Percentiles rank a stretch among this genome's conserved stretches.
Conservation (phyloP, 2,329 filamentous ascomycete species). For the Dactylellina sp. region DNA sequence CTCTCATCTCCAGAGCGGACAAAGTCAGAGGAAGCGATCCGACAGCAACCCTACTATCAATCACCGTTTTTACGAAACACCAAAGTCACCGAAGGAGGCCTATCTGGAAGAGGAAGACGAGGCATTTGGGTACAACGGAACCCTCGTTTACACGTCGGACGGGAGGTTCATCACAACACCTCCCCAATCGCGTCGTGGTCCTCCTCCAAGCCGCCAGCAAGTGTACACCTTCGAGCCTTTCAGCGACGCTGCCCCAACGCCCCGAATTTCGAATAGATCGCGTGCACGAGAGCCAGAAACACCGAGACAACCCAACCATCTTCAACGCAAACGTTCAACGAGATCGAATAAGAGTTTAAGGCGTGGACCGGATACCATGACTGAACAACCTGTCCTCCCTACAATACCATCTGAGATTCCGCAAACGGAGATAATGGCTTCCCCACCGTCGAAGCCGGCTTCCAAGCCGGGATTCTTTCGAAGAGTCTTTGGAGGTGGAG, state of each 20-base stretch:
- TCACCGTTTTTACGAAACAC: conserved; percentile 51
- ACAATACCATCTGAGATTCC: conserved; percentile 63
- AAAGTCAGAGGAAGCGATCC: conserved; percentile 58
- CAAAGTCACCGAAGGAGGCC: conserved; percentile 27
- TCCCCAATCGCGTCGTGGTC: conserved; percentile 62
- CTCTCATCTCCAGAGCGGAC: conserved; percentile 58
- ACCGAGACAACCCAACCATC: conserved; percentile 61
- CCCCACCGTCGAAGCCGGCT: conserved; percentile 67
- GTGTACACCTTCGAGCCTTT: conserved; percentile 66
- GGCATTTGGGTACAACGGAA: conserved; percentile 61
- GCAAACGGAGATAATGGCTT: conserved; percentile 61
- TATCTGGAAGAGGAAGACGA: conserved; percentile 51
- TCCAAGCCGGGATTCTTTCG: conserved; percentile 90
- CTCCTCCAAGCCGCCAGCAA: conserved; percentile 68
- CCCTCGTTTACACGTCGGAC: conserved; percentile 57
- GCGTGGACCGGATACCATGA: conserved; percentile 37
- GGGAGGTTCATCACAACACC: conserved; percentile 58
- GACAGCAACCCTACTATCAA: conserved; percentile 58
- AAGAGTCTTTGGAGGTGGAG: conserved; percentile 78
- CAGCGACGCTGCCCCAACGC: conserved; percentile 83
- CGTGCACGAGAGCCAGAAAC: conserved; percentile 68
- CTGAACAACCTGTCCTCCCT: conserved; percentile 57
- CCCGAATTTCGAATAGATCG: conserved; percentile 83
- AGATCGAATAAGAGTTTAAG: conserved; percentile 60
- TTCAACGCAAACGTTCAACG: conserved; percentile 60